phyloP scores from a whole-genome alignment of 768 basidiomycete species.

The Tubosaeta brunneosetosa region DNA sequence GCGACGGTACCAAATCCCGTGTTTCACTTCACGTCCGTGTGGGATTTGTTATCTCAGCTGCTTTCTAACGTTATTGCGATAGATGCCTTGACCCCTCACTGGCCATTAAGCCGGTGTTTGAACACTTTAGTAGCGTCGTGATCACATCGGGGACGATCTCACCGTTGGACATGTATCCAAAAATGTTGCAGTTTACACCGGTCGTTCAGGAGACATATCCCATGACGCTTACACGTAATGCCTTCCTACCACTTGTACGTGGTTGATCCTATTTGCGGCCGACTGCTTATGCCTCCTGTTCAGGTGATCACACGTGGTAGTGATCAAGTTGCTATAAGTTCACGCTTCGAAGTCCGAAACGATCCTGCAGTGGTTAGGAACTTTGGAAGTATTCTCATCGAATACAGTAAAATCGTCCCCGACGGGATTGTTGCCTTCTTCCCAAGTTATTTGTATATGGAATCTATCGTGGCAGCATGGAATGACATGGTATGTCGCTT shows the following conservation, averaged over 20 bases:
- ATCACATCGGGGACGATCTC: conserved; percentile 99
- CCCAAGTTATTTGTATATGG: conserved; percentile 99
- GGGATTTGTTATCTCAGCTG: neutral
- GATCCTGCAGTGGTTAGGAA: conserved; percentile 99
- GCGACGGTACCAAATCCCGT: conserved; percentile 98
- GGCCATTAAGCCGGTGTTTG: conserved; percentile 96
- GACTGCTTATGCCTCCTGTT: neutral
- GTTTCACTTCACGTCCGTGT: conserved; percentile 88
- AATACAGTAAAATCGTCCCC: conserved; percentile 96
- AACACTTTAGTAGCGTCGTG: conserved; percentile 95
- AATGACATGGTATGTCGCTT: conserved; percentile 87
- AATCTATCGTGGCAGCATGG: conserved; percentile 99
- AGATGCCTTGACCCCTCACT: conserved; percentile 97
- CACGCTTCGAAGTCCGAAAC: conserved; percentile 97
- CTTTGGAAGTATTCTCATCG: conserved; percentile 96
- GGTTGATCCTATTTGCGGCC: neutral
- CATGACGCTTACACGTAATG: conserved; percentile 95
- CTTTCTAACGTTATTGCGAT: conserved; percentile 11
- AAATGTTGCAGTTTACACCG: conserved; percentile 97
- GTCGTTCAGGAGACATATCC: conserved; percentile 96
- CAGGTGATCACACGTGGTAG: conserved; percentile 97
- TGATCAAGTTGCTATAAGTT: conserved; percentile 98
- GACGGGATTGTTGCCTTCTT: conserved; percentile 99
- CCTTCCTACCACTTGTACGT: conserved; percentile 88
- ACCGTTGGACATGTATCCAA: conserved; percentile 99